Percentiles rank a stretch among this genome's conserved stretches.
Evolutionary conservation across 2,329 filamentous ascomycete species (phyloP).

Genomic region (Rhynchosporium agropyri): DNA sequence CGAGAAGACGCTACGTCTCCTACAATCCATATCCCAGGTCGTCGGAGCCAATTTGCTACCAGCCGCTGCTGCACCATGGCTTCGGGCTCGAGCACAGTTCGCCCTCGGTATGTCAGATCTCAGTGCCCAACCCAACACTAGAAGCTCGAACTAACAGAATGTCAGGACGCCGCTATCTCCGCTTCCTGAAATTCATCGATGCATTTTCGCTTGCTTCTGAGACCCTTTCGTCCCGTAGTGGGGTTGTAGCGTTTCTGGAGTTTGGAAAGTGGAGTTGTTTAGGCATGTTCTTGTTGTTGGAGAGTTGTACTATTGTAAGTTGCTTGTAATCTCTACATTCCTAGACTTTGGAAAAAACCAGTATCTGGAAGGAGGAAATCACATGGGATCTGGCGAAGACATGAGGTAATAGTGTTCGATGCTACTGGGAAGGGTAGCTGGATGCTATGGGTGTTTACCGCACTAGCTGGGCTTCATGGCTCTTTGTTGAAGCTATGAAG

Average conservation of each 20-base stretch:
- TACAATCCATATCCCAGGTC: slow-evolving; percentile 56
- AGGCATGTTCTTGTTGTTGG: slow-evolving; percentile 68
- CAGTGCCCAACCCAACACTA: background rate
- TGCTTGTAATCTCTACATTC: slow-evolving; percentile 1
- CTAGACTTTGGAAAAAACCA: background rate
- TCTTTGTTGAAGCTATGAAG: slow-evolving; percentile 64
- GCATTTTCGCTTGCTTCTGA: slow-evolving; percentile 55
- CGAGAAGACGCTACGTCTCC: slow-evolving; percentile 60
- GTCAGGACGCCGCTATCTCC: slow-evolving; percentile 61
- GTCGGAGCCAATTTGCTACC: slow-evolving; percentile 50
- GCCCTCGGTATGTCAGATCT: slow-evolving; percentile 44
- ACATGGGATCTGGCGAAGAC: slow-evolving; percentile 33
- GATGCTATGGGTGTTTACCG: slow-evolving; percentile 55
- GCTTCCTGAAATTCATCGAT: slow-evolving; percentile 68
- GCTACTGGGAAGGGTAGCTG: slow-evolving; percentile 28
- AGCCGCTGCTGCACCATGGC: slow-evolving; percentile 43
- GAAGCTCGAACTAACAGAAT: background rate
- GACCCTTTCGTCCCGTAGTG: slow-evolving; percentile 41
- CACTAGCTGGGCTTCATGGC: slow-evolving; percentile 45
- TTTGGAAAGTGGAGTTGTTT: slow-evolving; percentile 60
- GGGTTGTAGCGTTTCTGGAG: slow-evolving; percentile 49
- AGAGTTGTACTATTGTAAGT: slow-evolving; percentile 64
- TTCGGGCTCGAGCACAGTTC: slow-evolving; percentile 46
- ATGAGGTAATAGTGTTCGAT: background rate
- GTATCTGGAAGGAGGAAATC: background rate